These are phyloP conservation scores for Trichoderma gracile DNA, from an alignment of 2,329 filamentous ascomycete species.

Conservation along the genomic window DNA sequence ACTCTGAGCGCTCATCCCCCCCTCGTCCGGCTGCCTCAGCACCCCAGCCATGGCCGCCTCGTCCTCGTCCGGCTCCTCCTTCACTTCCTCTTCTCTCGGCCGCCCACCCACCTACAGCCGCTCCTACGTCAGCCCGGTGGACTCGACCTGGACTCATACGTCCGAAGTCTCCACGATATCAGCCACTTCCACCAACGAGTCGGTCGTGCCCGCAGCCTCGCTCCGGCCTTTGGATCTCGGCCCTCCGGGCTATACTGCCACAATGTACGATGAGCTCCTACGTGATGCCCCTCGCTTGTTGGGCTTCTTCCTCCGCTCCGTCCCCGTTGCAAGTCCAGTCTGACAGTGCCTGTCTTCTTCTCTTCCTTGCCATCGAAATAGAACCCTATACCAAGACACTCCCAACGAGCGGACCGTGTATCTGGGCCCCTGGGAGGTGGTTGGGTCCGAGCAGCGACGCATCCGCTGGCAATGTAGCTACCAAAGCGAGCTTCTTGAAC, in stretches of 20 bases:
- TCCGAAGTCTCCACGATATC: constrained; percentile 48
- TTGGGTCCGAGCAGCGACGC: constrained; percentile 49
- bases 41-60: constrained; percentile 41
- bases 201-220: constrained; percentile 40
- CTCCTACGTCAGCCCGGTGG: constrained; percentile 46
- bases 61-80: constrained; percentile 52
- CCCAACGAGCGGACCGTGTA: constrained; percentile 52
- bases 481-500: constrained; percentile 53
- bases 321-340: constrained; percentile 23
- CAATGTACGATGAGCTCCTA: constrained; percentile 45
- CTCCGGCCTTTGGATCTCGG: constrained; percentile 52
- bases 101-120: constrained; percentile 46
- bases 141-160: constrained; percentile 50
- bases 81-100: constrained; percentile 48
- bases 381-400: constrained; percentile 54
- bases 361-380: constrained; percentile 31
- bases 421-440: constrained; percentile 55
- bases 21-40: constrained; percentile 23
- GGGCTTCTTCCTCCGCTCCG: background rate
- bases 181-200: constrained; percentile 42
- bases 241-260: constrained; percentile 55
- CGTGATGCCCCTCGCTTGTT: background rate
- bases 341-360: constrained; percentile 30
- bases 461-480: constrained; percentile 57
- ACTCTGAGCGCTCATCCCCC: background rate